Percentiles rank a stretch among this genome's conserved stretches.
phyloP scores from a whole-genome alignment of 306 rosid genomes.

The Spatholobus suberectus region DNA sequence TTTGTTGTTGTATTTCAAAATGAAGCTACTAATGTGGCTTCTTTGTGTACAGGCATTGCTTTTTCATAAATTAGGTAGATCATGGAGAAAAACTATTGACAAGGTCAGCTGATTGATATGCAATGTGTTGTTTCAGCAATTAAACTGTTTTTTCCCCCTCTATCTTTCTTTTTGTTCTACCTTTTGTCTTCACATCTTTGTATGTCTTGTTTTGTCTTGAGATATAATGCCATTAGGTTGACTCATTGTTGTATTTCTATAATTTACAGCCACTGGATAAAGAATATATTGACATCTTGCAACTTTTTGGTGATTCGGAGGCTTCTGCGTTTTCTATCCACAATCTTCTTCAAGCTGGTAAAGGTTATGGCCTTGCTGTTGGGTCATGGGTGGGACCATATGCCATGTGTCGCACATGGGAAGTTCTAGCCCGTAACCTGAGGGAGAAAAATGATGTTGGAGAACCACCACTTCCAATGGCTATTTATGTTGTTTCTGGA shows the following conservation, averaged over 20 bases:
- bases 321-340: slow-evolving; percentile 78
- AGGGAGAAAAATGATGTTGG: slow-evolving; percentile 56
- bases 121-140: slow-evolving; percentile 32
- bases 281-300: slow-evolving; percentile 72
- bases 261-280: slow-evolving; percentile 70
- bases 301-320: slow-evolving; percentile 84
- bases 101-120: slow-evolving; percentile 62
- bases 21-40: slow-evolving; percentile 23
- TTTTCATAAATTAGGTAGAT: slow-evolving; percentile 85
- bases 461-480: slow-evolving; percentile 84
- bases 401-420: slow-evolving; percentile 99
- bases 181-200: background rate
- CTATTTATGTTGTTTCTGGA: slow-evolving; percentile 92
- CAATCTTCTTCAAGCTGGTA: slow-evolving; percentile 91
- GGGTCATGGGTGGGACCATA: slow-evolving; percentile 99
- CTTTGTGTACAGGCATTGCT: slow-evolving; percentile 72
- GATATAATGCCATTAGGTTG: slow-evolving; percentile 1
- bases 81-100: slow-evolving; percentile 74
- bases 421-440: slow-evolving; percentile 67
- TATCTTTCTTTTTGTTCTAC: background rate
- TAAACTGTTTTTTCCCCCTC: background rate
- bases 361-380: slow-evolving; percentile 81
- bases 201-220: slow-evolving; percentile 17
- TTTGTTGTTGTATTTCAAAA: slow-evolving; percentile 22
- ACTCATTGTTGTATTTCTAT: slow-evolving; percentile 21